Conservation (phyloP, 2,329 filamentous ascomycete genomes). For the Aspergillus uvarum region DNA sequence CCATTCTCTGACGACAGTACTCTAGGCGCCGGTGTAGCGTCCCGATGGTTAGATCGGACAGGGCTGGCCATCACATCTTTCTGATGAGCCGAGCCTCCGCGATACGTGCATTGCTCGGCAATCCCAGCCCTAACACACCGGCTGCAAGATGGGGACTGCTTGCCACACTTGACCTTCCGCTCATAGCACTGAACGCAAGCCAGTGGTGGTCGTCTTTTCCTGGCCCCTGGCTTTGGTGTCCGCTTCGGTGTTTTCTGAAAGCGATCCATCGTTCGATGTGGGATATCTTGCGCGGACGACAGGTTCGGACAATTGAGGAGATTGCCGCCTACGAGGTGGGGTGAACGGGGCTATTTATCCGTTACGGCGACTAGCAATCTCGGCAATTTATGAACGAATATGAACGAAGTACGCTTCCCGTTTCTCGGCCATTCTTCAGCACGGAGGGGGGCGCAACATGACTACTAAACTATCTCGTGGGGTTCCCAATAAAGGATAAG, state of each 20-base stretch:
- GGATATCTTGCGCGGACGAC: not conserved
- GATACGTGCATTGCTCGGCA: not conserved
- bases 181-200: not conserved
- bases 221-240: not conserved
- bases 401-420: no score
- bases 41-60: accelerated
- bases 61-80: no score
- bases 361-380: no score
- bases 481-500: no score
- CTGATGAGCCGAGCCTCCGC: not conserved
- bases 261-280: not conserved
- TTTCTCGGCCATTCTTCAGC: no score
- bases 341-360: no score
- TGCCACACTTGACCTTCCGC: not conserved
- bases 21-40: not conserved
- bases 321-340: no score
- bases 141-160: not conserved
- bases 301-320: not conserved
- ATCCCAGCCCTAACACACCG: not conserved
- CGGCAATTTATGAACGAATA: no score
- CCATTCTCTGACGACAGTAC: not conserved
- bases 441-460: no score
- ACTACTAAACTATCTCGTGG: no score
- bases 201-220: not conserved
- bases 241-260: not conserved